Base-by-base conservation (phyloP, 2,329 filamentous ascomycete species). In the Ophiostoma piceae region DNA sequence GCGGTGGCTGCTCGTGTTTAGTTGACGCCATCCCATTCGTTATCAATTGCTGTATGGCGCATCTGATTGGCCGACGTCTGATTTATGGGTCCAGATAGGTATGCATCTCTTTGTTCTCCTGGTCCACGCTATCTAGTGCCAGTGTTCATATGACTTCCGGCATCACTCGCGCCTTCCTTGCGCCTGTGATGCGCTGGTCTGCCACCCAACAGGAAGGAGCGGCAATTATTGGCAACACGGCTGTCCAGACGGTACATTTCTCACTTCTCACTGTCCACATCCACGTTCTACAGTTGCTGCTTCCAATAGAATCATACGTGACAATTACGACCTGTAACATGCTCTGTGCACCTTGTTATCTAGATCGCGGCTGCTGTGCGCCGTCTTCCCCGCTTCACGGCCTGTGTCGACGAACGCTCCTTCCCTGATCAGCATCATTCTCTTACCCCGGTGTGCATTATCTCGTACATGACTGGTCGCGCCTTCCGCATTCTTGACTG, bases 21-120 rank as follows among this genome's bases (percentile, higher is more conserved):
- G 68, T 78, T 74, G 73, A 75, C 75, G 77, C 72, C 75, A 73
- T 79, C 76, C 76, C 74, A 81, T 82, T 82, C 79, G 79, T 73
- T 75, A 72, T 73, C 70, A 66, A 26, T 29, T 14, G 60, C 32
- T 8, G 32, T 7, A 12, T 19, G 6, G 1, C 35, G 26, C 9
- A 68, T 47, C 47, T 71, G 65, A 70, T 71, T 72, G 68, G 71
- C 41, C 12, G 57, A 4, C 1, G 12, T 16, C 4, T 62, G 57
- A 6, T 32, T 62, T 62, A 1, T 62, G 57, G 26, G 26, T 32
- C 57, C 9, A 14, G 5, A 57, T 26, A 60, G 54, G 26, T 5
- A 12, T 11, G n/a, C 51, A 2, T 8, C 22, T 57, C 51, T 57
- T 57, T 57, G 51, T 57, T 57, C 51, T 57, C 22, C 9, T 12